Evolutionary conservation across 1,139 yeast genomes (phyloP).

Genomic region (Saccharomyces hybrid): DNA sequence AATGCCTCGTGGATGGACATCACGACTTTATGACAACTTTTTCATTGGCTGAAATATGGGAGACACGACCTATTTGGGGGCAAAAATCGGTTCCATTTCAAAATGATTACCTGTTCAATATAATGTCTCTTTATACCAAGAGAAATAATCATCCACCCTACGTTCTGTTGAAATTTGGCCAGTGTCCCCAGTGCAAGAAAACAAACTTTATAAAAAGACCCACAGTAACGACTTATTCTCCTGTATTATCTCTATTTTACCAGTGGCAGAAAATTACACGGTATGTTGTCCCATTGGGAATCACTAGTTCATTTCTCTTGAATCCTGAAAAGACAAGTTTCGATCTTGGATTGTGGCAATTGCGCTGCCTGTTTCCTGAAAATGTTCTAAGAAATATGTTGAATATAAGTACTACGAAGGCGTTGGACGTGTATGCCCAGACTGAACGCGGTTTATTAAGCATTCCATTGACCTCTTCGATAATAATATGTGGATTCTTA

Average conservation of each 20-base stretch:
- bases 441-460: slow-evolving; percentile 13
- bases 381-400: slow-evolving; percentile 32
- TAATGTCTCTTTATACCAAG: not conserved
- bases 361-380: slow-evolving; percentile 28
- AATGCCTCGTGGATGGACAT: not conserved
- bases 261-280: slow-evolving; percentile 5
- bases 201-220: not conserved
- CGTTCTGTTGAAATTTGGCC: slow-evolving; percentile 3
- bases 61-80: slow-evolving; percentile 7
- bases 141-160: not conserved
- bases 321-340: slow-evolving; percentile 11
- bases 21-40: not conserved
- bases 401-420: slow-evolving; percentile 28
- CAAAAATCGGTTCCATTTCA: slow-evolving; percentile 8
- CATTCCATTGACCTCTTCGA: slow-evolving; percentile 13
- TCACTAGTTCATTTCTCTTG: slow-evolving; percentile 4
- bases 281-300: slow-evolving; percentile 6
- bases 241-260: slow-evolving; percentile 2
- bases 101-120: not conserved
- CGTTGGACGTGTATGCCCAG: slow-evolving; percentile 15
- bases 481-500: slow-evolving; percentile 13
- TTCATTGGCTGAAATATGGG: not conserved
- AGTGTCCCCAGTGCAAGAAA: slow-evolving; percentile 1
- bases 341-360: slow-evolving; percentile 15
- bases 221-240: not conserved